Evolutionary conservation across 352 stramenopile species (phyloP).

Genomic region (Globisporangium irregulare): DNA sequence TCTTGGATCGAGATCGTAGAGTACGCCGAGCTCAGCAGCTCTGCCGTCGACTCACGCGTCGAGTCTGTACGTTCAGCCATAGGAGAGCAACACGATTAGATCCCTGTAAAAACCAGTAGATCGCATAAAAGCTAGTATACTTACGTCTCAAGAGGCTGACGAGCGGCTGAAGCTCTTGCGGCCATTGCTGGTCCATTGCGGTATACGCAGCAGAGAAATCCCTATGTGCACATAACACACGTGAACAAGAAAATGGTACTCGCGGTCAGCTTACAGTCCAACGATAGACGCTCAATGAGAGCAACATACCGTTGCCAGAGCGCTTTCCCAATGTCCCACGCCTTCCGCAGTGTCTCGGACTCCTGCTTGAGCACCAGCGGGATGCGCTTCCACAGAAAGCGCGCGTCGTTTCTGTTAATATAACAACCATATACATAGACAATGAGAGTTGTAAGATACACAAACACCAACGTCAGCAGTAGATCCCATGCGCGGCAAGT

Average conservation of each 20-base stretch:
- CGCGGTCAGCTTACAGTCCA: not conserved
- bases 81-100: not conserved
- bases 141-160: constrained; percentile 46
- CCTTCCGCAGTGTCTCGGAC: constrained; percentile 34
- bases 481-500: not conserved
- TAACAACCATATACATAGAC: not conserved
- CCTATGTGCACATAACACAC: constrained; percentile 17
- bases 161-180: constrained; percentile 32
- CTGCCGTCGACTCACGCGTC: constrained; percentile 42
- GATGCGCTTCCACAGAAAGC: constrained; percentile 78
- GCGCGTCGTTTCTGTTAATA: constrained; percentile 46
- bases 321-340: constrained; percentile 68
- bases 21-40: constrained; percentile 63
- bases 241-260: not conserved
- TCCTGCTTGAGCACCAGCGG: constrained; percentile 33
- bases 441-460: not conserved
- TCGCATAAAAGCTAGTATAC: constrained; percentile 13
- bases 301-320: constrained; percentile 51
- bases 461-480: not conserved
- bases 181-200: constrained; percentile 58
- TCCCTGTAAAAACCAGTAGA: not conserved
- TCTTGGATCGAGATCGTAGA: constrained; percentile 55
- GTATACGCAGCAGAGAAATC: constrained; percentile 46
- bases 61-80: constrained; percentile 28
- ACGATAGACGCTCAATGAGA: not conserved